Percentiles rank a stretch among this genome's conserved stretches.
phyloP scores from a whole-genome alignment of 1,284 basidiomycete species.

The Ceratorhiza oryzae-sativae region DNA sequence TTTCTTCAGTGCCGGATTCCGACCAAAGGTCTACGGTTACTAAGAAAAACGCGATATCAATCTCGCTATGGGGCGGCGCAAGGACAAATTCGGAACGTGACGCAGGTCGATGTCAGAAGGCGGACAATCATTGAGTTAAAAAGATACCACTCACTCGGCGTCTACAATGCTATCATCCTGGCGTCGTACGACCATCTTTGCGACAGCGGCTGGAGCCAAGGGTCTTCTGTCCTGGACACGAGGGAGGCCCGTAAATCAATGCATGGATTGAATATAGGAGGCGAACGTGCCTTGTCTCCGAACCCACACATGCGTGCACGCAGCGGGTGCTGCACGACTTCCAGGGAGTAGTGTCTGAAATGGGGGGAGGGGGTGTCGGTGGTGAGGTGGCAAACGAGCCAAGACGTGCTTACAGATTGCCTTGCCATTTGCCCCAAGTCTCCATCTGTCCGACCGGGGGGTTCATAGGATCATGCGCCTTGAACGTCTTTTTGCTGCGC shows the following conservation, averaged over 20 bases:
- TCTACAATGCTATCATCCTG: slow-evolving; percentile 74
- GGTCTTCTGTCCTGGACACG: slow-evolving; percentile 80
- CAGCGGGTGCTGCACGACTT: slow-evolving; percentile 84
- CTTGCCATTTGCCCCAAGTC: slow-evolving; percentile 42
- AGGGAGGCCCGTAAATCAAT: slow-evolving; percentile 39
- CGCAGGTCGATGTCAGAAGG: slow-evolving; percentile 42
- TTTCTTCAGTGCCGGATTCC: slow-evolving; percentile 75
- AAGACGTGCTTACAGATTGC: slow-evolving; percentile 38
- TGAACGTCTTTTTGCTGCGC: slow-evolving; percentile 40
- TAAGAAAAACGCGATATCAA: slow-evolving; percentile 85
- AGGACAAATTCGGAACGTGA: slow-evolving; percentile 31
- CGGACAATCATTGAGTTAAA: slow-evolving; percentile 2
- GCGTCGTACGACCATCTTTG: slow-evolving; percentile 74
- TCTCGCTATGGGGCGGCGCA: slow-evolving; percentile 61
- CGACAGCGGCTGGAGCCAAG: slow-evolving; percentile 86
- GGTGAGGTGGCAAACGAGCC: neutral
- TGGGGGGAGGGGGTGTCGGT: neutral
- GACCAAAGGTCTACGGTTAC: slow-evolving; percentile 91
- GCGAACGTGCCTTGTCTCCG: slow-evolving; percentile 80
- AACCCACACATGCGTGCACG: slow-evolving; percentile 93
- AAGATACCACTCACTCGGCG: slow-evolving; percentile 67
- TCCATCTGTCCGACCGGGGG: slow-evolving; percentile 33
- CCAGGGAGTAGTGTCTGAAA: slow-evolving; percentile 73
- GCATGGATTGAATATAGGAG: neutral
- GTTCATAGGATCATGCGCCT: slow-evolving; percentile 38